These are phyloP conservation scores for Tetrahymena elliotti DNA, from an alignment of 73 alveolate species.

Conservation along the genomic window DNA sequence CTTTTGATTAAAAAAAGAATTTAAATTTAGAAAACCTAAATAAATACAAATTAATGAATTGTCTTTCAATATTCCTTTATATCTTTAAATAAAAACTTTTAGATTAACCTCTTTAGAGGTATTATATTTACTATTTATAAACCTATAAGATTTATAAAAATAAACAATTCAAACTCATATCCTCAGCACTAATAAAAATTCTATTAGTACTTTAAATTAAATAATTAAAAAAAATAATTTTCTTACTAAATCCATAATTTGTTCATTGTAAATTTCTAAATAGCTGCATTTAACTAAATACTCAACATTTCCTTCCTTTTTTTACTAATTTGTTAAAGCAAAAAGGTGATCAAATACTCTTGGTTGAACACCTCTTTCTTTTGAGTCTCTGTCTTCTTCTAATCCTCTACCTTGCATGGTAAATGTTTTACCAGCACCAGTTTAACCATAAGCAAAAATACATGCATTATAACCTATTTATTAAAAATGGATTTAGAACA, in stretches of 20 bases:
- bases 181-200: not conserved
- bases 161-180: not conserved
- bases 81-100: too few species aligned
- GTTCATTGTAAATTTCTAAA: conserved; percentile 87
- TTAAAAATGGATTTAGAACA: not conserved
- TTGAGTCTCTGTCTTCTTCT: not conserved
- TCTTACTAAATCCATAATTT: conserved; percentile 75
- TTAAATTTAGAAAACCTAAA: not conserved
- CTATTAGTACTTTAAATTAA: not conserved
- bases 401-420: not conserved
- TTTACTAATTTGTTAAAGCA: not conserved
- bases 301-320: not conserved
- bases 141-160: not conserved
- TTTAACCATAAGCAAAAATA: not conserved
- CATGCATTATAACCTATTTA: not conserved
- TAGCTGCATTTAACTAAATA: conserved; percentile 16
- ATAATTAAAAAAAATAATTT: conserved; percentile 53
- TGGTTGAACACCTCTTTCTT: not conserved
- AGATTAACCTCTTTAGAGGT: not conserved
- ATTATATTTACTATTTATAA: too few species aligned
- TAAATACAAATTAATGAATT: not conserved
- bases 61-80: not conserved
- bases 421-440: not conserved
- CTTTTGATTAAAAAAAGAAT: not conserved
- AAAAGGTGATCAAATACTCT: not conserved